A percentile compares a stretch with the other conserved stretches of the same genome.
Conservation (phyloP, 345 rosid species). For the Camelina laxa region DNA sequence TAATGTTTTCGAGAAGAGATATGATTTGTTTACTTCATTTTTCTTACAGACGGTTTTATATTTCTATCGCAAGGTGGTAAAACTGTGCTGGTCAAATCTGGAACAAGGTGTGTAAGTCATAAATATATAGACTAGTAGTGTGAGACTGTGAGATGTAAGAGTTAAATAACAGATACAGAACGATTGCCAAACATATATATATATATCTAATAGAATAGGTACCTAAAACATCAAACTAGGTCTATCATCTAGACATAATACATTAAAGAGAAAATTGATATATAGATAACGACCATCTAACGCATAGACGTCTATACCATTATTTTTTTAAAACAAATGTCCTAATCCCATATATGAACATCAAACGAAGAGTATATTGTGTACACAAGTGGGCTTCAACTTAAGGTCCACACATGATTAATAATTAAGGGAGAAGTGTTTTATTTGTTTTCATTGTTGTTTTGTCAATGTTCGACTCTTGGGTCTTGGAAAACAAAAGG, state of each 20-base stretch:
- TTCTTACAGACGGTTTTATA: neutral
- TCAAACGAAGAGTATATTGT: neutral
- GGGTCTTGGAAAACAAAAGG: neutral
- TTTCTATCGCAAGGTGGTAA: neutral
- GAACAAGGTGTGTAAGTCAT: neutral
- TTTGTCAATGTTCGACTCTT: constrained; percentile 12
- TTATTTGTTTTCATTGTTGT: neutral
- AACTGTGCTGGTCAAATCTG: neutral
- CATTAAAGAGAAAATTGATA: constrained; percentile 3
- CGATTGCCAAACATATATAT: constrained; percentile 8
- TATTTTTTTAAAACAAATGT: neutral
- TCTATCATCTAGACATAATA: constrained; percentile 5
- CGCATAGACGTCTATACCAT: constrained; percentile 14
- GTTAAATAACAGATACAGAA: neutral
- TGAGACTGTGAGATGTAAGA: neutral
- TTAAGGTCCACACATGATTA: constrained; percentile 4
- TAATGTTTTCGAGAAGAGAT: constrained; percentile 5
- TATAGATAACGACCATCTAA: constrained; percentile 9
- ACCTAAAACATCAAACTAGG: constrained; percentile 18
- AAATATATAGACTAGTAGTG: neutral
- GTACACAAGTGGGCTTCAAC: constrained; percentile 24
- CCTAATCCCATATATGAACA: neutral
- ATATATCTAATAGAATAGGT: neutral
- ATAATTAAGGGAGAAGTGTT: neutral
- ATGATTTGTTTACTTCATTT: neutral